Evolutionary conservation across 139 green algal genomes (phyloP).

Genomic region (Chlorella ohadii): DNA sequence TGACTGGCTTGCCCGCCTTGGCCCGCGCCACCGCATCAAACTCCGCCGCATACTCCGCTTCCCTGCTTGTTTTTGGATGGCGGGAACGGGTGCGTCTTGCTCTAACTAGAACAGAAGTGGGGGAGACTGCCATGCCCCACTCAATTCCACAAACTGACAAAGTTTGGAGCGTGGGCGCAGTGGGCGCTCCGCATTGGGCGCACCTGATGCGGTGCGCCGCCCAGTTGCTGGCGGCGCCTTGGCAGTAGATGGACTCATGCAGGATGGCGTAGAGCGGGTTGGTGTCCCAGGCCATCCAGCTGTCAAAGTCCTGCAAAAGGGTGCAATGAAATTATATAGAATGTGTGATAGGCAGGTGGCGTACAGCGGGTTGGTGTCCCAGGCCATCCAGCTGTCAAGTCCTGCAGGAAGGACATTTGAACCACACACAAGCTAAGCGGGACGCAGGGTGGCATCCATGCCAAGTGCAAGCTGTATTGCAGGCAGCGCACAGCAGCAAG

Average conservation of each 20-base stretch:
- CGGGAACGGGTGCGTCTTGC: no score
- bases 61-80: no score
- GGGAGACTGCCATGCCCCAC: no score
- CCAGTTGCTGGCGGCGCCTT: conserved; percentile 70
- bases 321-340: background rate
- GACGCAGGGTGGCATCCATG: no score
- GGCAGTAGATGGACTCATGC: conserved; percentile 97
- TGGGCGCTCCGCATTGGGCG: no score
- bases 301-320: conserved; percentile 8
- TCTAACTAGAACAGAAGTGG: no score
- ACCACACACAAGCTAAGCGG: no score
- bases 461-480: no score
- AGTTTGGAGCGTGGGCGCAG: no score
- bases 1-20: conserved; percentile 60
- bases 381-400: conserved; percentile 46
- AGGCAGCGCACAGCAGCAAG: no score
- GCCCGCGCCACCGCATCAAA: conserved; percentile 78
- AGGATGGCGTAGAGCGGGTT: conserved; percentile 96
- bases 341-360: conserved; percentile 75
- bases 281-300: conserved; percentile 74
- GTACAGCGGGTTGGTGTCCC: conserved; percentile 96
- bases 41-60: conserved; percentile 43
- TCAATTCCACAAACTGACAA: no score
- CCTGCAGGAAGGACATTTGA: background rate
- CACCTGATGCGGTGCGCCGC: conserved; percentile 69